Evolutionary conservation across 2,329 filamentous ascomycete genomes (phyloP), one percentile per base, ranked within the genome.

Genomic region (Tricladium varicosporioides): DNA sequence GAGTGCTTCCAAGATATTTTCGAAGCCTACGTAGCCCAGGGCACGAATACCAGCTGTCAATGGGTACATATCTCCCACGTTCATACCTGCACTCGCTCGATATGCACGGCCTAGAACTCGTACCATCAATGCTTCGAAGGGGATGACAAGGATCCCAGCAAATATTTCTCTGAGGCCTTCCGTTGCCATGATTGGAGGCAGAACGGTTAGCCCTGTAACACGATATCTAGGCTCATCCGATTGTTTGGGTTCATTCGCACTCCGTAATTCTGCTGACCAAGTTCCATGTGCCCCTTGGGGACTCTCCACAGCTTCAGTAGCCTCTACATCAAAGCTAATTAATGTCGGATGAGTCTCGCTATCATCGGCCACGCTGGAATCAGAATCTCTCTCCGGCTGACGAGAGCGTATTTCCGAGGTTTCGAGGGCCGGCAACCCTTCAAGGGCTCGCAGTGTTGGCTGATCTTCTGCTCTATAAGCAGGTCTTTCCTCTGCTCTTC

Each of bases 261-360:
- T 70, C 42, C 70, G 60, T 15, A 72, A 56, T 50, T 71, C 70
- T n/a, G 70, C 70, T 13, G 70, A 71, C 67, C 69, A 71, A 1
- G 65, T 60, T 5, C 65, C 65, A 4, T 58, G 52, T 8, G 62
- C 54, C 16, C 48, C 56, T 5, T 42, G 42, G n/a, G 48, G 18
- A 42, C 51, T 55, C 14, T 66, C 63, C 5, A 63, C 57, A 14
- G 61, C 52, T 44, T 68, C 66, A 14, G 64, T 63, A 19, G 68
- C 61, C 53, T 71, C 68, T 1, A 71, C 69, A 57, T 72, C 69
- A 54, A 71, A 71, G 27, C 67, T 70, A 13, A 72, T 70, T 14
- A 71, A 53, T 2, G 68, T 67, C 11, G 69, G 60, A 48, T 70
- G 67, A 7, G 63, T 53, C 42, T 70, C 69, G 15, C 63, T 61